A percentile compares a stretch with the other conserved stretches of the same genome.
Conservation (phyloP, 208 protist species). For the Kentomonas sorsogonicus region DNA sequence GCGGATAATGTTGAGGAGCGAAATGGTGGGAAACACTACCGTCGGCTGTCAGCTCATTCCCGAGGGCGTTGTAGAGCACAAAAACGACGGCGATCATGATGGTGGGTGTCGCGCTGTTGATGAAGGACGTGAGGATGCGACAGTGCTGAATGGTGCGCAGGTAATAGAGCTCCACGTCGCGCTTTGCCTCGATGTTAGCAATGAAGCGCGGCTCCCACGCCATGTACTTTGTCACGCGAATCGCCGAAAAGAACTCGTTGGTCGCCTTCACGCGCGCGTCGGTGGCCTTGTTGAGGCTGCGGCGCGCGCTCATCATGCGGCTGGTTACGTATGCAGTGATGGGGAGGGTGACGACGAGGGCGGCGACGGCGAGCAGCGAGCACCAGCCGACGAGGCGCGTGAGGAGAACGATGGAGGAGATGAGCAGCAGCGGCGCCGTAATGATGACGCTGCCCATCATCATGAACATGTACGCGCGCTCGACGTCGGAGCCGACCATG, state of each 20-base stretch:
- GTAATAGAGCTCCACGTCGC: constrained; percentile 36
- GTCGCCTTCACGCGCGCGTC: constrained; percentile 87
- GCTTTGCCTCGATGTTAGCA: constrained; percentile 32
- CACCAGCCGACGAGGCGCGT: constrained; percentile 54
- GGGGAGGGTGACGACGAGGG: constrained; percentile 64
- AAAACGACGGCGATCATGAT: constrained; percentile 58
- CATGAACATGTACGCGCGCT: constrained; percentile 37
- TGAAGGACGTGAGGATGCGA: constrained; percentile 28
- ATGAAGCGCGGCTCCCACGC: constrained; percentile 82
- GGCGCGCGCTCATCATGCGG: constrained; percentile 20
- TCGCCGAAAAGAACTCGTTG: constrained; percentile 90
- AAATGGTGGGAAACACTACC: constrained; percentile 43
- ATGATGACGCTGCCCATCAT: constrained; percentile 37
- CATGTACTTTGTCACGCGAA: constrained; percentile 93
- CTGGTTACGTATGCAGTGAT: constrained; percentile 50
- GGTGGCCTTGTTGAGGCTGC: constrained; percentile 29
- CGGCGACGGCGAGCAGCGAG: constrained; percentile 57
- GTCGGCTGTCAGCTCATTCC: constrained; percentile 53
- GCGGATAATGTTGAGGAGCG: constrained; percentile 20
- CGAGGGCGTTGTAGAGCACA: constrained; percentile 36
- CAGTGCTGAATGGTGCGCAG: constrained; percentile 27
- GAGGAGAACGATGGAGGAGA: constrained; percentile 39
- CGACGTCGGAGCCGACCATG: constrained; percentile 75
- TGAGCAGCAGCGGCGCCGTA: constrained; percentile 63
- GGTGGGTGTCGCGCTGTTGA: constrained; percentile 53